Evolutionary conservation across 2,329 filamentous ascomycete genomes (phyloP).

Genomic region (Cytospora schulzeri): DNA sequence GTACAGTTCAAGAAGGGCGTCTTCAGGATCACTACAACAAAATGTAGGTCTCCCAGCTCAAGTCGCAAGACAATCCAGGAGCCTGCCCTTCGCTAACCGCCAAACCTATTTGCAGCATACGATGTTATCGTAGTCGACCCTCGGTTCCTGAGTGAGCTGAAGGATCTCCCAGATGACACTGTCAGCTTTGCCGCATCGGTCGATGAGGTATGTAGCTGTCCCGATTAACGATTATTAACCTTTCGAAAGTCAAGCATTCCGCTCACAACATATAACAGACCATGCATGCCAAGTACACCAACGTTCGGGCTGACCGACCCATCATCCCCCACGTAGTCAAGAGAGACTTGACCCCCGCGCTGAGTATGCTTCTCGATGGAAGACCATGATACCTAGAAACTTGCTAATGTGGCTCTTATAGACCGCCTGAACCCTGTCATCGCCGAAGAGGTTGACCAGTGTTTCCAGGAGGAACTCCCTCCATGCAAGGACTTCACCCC

Average conservation of each 20-base stretch:
- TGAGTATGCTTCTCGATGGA: constrained; percentile 15
- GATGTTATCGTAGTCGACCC: constrained; percentile 20
- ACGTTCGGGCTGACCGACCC: constrained; percentile 7
- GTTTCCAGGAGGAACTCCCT: constrained; percentile 40
- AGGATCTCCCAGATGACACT: constrained; percentile 21
- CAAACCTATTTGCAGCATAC: background rate
- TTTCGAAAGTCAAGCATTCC: no score
- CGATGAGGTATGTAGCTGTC: constrained; percentile 11
- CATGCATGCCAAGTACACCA: constrained; percentile 25
- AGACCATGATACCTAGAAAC: background rate
- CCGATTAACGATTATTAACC: background rate
- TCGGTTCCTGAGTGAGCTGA: constrained; percentile 19
- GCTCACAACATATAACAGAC: constrained; percentile 6
- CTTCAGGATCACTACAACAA: constrained; percentile 21
- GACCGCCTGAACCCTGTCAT: constrained; percentile 42
- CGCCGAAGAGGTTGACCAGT: constrained; percentile 41
- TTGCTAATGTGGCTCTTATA: constrained; percentile 7
- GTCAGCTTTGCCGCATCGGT: constrained; percentile 21
- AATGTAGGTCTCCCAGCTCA: background rate
- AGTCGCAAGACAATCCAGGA: background rate
- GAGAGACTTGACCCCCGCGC: constrained; percentile 19
- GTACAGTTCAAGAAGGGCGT: constrained; percentile 20
- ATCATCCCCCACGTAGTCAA: constrained; percentile 25
- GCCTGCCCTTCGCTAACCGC: background rate
- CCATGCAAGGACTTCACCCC: constrained; percentile 43